Percentiles rank a stretch among this genome's conserved stretches.
Evolutionary conservation across 768 basidiomycete genomes (phyloP).

Genomic region (Trametopsis cervina): DNA sequence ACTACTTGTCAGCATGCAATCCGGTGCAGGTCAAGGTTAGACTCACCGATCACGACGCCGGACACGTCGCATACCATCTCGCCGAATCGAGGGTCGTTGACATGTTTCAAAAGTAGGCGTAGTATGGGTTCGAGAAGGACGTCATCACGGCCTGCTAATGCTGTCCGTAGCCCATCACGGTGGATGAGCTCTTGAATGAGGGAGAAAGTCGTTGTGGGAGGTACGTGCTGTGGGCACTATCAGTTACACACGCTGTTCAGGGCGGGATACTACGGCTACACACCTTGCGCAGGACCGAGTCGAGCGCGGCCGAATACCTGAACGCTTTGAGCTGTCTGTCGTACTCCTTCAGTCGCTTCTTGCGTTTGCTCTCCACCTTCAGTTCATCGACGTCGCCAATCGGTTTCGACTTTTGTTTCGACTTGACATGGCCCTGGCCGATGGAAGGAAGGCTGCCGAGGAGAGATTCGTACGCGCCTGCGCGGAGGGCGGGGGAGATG

Average conservation of each 20-base stretch:
- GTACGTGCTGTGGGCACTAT: conserved; percentile 51
- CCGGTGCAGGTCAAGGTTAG: background rate
- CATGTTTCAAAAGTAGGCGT: conserved; percentile 76
- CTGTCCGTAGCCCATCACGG: conserved; percentile 80
- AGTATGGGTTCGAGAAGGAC: conserved; percentile 88
- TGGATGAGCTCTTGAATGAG: conserved; percentile 90
- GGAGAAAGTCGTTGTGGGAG: conserved; percentile 81
- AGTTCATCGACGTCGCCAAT: conserved; percentile 68
- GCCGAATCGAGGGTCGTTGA: conserved; percentile 90
- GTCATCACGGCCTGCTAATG: conserved; percentile 88
- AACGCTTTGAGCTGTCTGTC: conserved; percentile 87
- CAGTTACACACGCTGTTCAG: conserved; percentile 4
- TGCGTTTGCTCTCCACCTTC: conserved; percentile 65
- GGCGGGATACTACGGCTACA: conserved; percentile 7
- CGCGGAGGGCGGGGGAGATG: conserved; percentile 34
- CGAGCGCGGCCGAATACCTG: conserved; percentile 91
- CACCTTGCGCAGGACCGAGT: conserved; percentile 84
- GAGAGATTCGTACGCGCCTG: conserved; percentile 64
- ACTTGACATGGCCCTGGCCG: conserved; percentile 47
- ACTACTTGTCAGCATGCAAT: conserved; percentile 3
- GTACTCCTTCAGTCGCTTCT: conserved; percentile 73
- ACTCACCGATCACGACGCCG: conserved; percentile 74
- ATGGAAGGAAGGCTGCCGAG: conserved; percentile 47
- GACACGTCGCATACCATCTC: conserved; percentile 79
- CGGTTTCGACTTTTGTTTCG: conserved; percentile 41